phyloP scores from a whole-genome alignment of 805 yeast genomes.

The Monosporozyma servazzii region DNA sequence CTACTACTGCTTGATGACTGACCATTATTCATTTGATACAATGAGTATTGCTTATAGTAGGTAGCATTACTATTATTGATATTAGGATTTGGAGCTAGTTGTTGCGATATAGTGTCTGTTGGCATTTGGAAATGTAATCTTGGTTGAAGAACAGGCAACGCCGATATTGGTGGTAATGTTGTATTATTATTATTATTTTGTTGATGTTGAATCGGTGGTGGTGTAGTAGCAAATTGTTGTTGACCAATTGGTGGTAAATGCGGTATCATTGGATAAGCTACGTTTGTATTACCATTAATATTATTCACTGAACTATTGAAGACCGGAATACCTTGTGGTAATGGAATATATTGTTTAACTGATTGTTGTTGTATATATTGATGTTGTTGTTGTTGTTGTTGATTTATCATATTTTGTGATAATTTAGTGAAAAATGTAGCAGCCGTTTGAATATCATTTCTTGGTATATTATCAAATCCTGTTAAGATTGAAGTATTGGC shows the following conservation, averaged over 20 bases:
- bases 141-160: constrained; percentile 13
- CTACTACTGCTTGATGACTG: constrained; percentile 1
- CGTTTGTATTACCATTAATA: not conserved
- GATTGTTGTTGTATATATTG: too few species aligned
- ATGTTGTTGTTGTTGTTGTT: constrained; percentile 2
- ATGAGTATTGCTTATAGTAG: constrained; percentile 10
- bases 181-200: not conserved
- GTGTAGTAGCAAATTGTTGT: not conserved
- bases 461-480: constrained; percentile 3
- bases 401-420: constrained; percentile 5
- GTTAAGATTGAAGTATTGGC: not conserved
- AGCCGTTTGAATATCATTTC: constrained; percentile 2
- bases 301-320: not conserved
- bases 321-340: not conserved
- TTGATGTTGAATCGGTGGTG: not conserved
- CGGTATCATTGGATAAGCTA: constrained; percentile 6
- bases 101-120: not conserved
- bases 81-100: not conserved
- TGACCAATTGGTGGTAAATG: constrained; percentile 5
- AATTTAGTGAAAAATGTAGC: constrained; percentile 6
- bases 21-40: constrained; percentile 16
- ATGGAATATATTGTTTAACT: not conserved
- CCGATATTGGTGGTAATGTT: constrained; percentile 11
- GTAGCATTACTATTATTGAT: not conserved
- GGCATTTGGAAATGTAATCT: constrained; percentile 2